A percentile compares a stretch with the other conserved stretches of the same genome.
These are phyloP conservation scores for Schoenoplectus tabernaemontani DNA, from an alignment of 202 grass and related monocot genomes.

Conservation along the genomic window DNA sequence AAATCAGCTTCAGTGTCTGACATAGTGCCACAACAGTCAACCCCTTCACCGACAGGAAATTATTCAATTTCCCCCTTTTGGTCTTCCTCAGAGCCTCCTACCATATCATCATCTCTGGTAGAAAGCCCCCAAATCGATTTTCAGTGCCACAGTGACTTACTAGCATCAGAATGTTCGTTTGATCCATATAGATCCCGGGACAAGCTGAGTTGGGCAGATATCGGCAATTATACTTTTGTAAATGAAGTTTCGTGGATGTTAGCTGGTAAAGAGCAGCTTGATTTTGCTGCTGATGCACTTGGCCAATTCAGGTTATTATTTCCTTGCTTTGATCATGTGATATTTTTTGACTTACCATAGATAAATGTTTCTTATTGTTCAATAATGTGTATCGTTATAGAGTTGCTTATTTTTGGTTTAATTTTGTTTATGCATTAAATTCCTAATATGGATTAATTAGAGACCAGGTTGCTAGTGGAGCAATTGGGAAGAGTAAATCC, in stretches of 20 bases:
- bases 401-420: slow-evolving; percentile 10
- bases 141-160: slow-evolving; percentile 44
- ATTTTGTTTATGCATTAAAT: not conserved
- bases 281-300: slow-evolving; percentile 70
- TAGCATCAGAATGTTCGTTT: slow-evolving; percentile 59
- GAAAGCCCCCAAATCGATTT: slow-evolving; percentile 70
- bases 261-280: slow-evolving; percentile 79
- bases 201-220: slow-evolving; percentile 87
- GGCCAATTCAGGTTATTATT: slow-evolving; percentile 74
- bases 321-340: not conserved
- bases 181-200: slow-evolving; percentile 67
- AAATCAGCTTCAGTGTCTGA: slow-evolving; percentile 31
- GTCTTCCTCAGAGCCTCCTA: slow-evolving; percentile 47
- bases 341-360: not conserved
- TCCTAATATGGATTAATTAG: slow-evolving; percentile 25
- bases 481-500: slow-evolving; percentile 83
- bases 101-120: slow-evolving; percentile 52
- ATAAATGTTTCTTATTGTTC: not conserved
- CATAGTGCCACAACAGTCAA: slow-evolving; percentile 23
- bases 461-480: slow-evolving; percentile 73
- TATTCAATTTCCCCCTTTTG: slow-evolving; percentile 70
- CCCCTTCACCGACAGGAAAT: slow-evolving; percentile 49
- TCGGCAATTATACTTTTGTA: slow-evolving; percentile 55
- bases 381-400: not conserved
- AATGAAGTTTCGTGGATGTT: slow-evolving; percentile 93